Conservation (phyloP, 257 asterid genomes). For the Solanum chilense region DNA sequence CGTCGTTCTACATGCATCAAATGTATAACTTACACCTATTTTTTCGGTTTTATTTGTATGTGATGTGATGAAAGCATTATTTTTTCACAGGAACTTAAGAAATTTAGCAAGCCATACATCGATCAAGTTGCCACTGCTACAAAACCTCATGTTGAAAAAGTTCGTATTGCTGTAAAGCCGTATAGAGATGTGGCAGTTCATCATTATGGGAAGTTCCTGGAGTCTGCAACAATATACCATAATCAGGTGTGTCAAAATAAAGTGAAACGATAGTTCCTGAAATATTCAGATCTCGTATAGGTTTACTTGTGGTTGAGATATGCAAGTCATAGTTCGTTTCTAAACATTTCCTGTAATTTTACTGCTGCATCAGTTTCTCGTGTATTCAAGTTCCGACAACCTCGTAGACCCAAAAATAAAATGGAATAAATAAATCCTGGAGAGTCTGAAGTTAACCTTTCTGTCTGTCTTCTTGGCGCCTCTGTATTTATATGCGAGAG, state of each 20-base stretch:
- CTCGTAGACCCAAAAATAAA: neutral
- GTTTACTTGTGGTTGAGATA: neutral
- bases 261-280: neutral
- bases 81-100: slow-evolving; percentile 53
- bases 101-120: slow-evolving; percentile 64
- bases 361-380: neutral
- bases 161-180: slow-evolving; percentile 44
- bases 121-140: slow-evolving; percentile 80
- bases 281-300: neutral
- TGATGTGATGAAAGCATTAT: neutral
- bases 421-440: neutral
- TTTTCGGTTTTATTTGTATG: neutral
- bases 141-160: slow-evolving; percentile 72
- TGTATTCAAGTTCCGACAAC: neutral
- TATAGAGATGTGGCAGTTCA: slow-evolving; percentile 45
- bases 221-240: slow-evolving; percentile 71
- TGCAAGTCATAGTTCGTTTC: neutral
- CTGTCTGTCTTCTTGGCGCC: neutral
- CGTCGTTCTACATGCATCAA: neutral
- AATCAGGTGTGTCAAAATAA: slow-evolving; percentile 37
- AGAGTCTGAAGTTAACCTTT: neutral
- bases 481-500: neutral
- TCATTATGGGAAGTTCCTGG: slow-evolving; percentile 60
- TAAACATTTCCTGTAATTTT: neutral
- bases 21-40: neutral